Base-by-base conservation (phyloP, 2,329 filamentous ascomycete genomes). In the Talaromyces sp. region DNA sequence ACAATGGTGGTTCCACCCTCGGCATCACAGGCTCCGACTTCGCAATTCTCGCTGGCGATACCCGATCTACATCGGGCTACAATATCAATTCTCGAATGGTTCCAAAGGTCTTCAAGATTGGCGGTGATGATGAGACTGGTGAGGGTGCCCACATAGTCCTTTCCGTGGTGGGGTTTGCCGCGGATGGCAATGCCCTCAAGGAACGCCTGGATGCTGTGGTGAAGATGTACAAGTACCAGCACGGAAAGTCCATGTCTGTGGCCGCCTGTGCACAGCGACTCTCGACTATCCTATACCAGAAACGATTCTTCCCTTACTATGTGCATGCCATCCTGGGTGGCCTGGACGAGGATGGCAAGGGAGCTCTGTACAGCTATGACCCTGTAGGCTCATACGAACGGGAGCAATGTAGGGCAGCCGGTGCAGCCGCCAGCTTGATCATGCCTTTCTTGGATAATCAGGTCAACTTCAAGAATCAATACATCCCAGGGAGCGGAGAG, bases 371-470 rank as follows among this genome's bases (percentile, higher is more conserved):
- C 82, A 94, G 89, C 60, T 99, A 99, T 78, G 94, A 99, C 71
- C 94, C 94, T 1, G 94, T 99, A 37, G 94, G 94, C 64, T 96
- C 90, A 72, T 99, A 97, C 77, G 94, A 99, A 82, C 82, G 94
- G 62, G 94, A 99, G 78, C 90, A 96, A 78, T 97, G 92, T 79
- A 86, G 93, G 61, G 92, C 94, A 32, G 94, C 90, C 37, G 94
- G 94, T 66, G 92, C 94, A 13, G 92, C 92, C 17, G 88, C 91
- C 49, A 94, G 90, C 68, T 79, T 99, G 75, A 99, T 99, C 77
- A 99, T 97, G 90, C 94, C 94, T 1, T 99, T 99, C 82, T 78
- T 99, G 69, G 94, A 99, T 76, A 99, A 99, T 75, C 95, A 99
- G 78, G 94, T 99, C 80, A 97, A 97, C 80, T 93, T 93, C 82